Evolutionary conservation across 345 rosid species (phyloP).

Genomic region (Salix udensis): DNA sequence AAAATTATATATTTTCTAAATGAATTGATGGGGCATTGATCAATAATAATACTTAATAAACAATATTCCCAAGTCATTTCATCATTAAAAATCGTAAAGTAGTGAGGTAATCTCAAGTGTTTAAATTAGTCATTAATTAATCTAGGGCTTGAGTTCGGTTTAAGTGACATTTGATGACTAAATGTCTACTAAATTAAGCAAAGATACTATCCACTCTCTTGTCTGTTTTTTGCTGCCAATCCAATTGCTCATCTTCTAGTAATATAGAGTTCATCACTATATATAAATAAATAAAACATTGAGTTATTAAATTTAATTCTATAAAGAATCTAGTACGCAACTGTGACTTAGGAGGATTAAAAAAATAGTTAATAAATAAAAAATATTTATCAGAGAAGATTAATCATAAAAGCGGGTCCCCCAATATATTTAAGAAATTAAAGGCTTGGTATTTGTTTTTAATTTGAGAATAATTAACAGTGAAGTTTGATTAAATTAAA

Average conservation of each 20-base stretch:
- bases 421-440: background rate
- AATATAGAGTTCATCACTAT: background rate
- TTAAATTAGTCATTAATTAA: background rate
- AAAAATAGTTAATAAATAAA: background rate
- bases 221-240: background rate
- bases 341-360: background rate
- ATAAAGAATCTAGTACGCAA: background rate
- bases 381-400: background rate
- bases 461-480: background rate
- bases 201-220: too few relatives aligned
- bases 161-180: conserved; percentile 14
- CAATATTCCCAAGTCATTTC: background rate
- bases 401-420: conserved; percentile 3
- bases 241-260: background rate
- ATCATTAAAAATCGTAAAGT: background rate
- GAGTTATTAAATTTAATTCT: background rate
- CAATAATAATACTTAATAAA: background rate
- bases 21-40: too few relatives aligned
- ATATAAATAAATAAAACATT: background rate
- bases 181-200: background rate
- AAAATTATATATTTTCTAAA: too few relatives aligned
- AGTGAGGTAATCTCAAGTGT: background rate
- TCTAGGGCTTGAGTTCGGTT: background rate
- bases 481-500: too few relatives aligned
- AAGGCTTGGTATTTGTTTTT: background rate